Conservation (phyloP, 2,329 filamentous ascomycete species). For the Penicillium sp. region DNA sequence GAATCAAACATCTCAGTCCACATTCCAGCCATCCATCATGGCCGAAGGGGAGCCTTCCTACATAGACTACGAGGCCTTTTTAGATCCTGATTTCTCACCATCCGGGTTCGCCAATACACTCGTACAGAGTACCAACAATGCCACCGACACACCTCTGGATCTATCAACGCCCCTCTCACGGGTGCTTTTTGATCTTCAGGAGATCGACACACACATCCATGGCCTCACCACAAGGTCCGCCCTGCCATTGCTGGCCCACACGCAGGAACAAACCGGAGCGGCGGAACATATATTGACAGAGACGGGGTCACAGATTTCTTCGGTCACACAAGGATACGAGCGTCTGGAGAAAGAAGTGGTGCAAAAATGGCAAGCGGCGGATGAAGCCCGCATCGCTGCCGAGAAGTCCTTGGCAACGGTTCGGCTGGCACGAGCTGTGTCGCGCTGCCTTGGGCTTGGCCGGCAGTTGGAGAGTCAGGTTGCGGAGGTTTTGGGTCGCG, state of each 20-base stretch:
- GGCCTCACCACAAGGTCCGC: slow-evolving; percentile 83
- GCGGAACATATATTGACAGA: slow-evolving; percentile 73
- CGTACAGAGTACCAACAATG: slow-evolving; percentile 88
- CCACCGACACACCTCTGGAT: slow-evolving; percentile 85
- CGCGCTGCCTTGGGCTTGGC: slow-evolving; percentile 78
- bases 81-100: slow-evolving; percentile 80
- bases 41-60: slow-evolving; percentile 67
- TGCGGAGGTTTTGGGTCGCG: slow-evolving; percentile 64
- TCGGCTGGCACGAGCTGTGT: slow-evolving; percentile 74
- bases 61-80: slow-evolving; percentile 93
- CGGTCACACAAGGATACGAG: slow-evolving; percentile 81
- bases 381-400: slow-evolving; percentile 77
- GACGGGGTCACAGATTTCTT: slow-evolving; percentile 78
- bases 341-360: slow-evolving; percentile 86
- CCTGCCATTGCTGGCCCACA: slow-evolving; percentile 78
- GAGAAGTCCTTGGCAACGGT: slow-evolving; percentile 81
- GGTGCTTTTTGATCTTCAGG: slow-evolving; percentile 94
- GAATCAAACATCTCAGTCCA: not conserved
- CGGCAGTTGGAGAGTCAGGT: slow-evolving; percentile 87
- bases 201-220: slow-evolving; percentile 96
- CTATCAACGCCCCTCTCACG: slow-evolving; percentile 91
- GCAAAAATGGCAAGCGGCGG: slow-evolving; percentile 81
- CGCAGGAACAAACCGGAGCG: slow-evolving; percentile 72
- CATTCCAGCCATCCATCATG: slow-evolving; percentile 28
- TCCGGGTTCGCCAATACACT: slow-evolving; percentile 84